Evolutionary conservation across 1,139 yeast species (phyloP).

Genomic region (Kodamaea derodonti): DNA sequence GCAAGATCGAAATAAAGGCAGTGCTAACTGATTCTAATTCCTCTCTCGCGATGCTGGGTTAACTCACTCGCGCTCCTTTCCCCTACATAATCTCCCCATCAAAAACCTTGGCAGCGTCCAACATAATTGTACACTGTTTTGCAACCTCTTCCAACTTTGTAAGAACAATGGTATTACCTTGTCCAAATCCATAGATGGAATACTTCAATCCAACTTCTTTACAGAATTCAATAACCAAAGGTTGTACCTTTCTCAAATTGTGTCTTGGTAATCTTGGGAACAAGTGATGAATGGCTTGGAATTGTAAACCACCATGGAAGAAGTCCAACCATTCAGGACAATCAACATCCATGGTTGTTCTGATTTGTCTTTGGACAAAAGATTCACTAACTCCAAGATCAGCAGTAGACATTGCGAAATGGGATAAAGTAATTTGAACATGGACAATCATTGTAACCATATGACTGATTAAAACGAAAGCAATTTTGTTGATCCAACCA

Average conservation of each 20-base stretch:
- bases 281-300: conserved; percentile 86
- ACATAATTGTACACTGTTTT: conserved; percentile 69
- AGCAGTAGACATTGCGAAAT: conserved; percentile 90
- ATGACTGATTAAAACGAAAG: conserved; percentile 70
- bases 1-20: too few species aligned
- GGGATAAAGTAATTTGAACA: conserved; percentile 85
- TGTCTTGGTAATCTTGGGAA: conserved; percentile 90
- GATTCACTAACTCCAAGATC: conserved; percentile 80
- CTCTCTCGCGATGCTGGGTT: too few species aligned
- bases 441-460: conserved; percentile 84
- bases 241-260: conserved; percentile 73
- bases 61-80: too few species aligned
- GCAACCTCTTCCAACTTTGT: conserved; percentile 71
- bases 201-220: conserved; percentile 74
- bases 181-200: conserved; percentile 78
- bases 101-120: conserved; percentile 59
- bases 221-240: conserved; percentile 69
- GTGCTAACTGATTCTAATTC: too few species aligned
- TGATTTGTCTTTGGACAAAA: conserved; percentile 74
- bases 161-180: conserved; percentile 72
- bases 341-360: conserved; percentile 94
- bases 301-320: conserved; percentile 88
- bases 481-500: conserved; percentile 48
- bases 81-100: conserved; percentile 14
- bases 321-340: conserved; percentile 92